Percentiles rank a stretch among this genome's conserved stretches.
Conservation (phyloP, 192 early-diverging fungal genomes). For the Coemansia sp. region DNA sequence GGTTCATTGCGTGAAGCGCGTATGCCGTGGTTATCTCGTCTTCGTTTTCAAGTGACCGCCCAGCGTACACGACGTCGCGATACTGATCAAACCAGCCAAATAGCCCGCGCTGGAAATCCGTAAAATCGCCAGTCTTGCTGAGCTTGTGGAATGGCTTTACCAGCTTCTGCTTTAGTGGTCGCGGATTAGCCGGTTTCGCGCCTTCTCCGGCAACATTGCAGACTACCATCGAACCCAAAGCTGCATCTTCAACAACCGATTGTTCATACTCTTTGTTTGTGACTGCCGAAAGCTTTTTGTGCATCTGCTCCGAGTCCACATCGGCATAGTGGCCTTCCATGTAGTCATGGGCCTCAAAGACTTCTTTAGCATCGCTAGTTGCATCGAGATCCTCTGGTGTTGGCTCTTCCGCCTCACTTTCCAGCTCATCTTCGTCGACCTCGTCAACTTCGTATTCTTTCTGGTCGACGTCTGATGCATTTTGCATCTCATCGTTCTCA, state of each 20-base stretch:
- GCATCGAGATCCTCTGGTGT: background rate
- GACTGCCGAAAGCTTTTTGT: conserved; percentile 34
- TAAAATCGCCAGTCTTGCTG: conserved; percentile 24
- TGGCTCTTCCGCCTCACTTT: conserved; percentile 7
- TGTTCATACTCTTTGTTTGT: conserved; percentile 47
- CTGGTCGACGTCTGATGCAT: background rate
- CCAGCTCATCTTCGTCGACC: conserved; percentile 15
- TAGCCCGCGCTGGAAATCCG: conserved; percentile 59
- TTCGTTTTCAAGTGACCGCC: conserved; percentile 60
- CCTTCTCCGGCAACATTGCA: conserved; percentile 30
- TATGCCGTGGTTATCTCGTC: conserved; percentile 72
- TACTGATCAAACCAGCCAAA: conserved; percentile 71
- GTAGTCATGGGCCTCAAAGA: conserved; percentile 36
- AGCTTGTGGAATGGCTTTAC: conserved; percentile 37
- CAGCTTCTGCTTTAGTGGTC: conserved; percentile 28
- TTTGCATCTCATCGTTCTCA: background rate
- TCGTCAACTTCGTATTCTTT: conserved; percentile 31
- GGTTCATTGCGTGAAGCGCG: conserved; percentile 86
- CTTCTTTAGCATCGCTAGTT: conserved; percentile 11
- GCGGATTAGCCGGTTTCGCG: conserved; percentile 22
- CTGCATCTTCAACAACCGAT: conserved; percentile 26
- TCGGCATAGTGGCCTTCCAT: conserved; percentile 35
- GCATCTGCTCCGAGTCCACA: conserved; percentile 31
- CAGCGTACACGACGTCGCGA: conserved; percentile 72
- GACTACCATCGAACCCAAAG: conserved; percentile 34